Percentiles rank a stretch among this genome's conserved stretches.
Evolutionary conservation across 352 stramenopile species (phyloP).

Genomic region (Peronospora farinosa): DNA sequence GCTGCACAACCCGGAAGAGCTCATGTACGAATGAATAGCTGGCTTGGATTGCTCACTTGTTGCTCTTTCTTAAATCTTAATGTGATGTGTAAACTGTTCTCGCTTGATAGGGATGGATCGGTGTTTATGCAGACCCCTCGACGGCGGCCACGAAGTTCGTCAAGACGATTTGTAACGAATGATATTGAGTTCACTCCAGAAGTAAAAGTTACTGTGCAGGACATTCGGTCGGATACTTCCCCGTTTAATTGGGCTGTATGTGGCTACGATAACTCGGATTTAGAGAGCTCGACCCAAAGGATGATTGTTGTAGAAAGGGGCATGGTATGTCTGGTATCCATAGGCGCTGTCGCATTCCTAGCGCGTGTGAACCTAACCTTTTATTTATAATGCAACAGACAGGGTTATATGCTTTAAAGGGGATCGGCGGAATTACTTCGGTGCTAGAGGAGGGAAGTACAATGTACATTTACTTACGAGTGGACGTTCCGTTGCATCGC

Average conservation of each 20-base stretch:
- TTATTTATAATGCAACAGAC: constrained; percentile 33
- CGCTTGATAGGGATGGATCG: constrained; percentile 44
- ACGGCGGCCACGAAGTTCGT: constrained; percentile 57
- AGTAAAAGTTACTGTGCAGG: constrained; percentile 57
- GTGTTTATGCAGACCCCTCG: constrained; percentile 57
- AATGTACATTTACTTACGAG: constrained; percentile 88
- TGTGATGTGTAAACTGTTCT: constrained; percentile 1
- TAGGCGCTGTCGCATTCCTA: background rate
- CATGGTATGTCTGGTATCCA: constrained; percentile 47
- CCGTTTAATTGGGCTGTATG: constrained; percentile 85
- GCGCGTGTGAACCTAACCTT: background rate
- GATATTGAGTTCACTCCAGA: constrained; percentile 79
- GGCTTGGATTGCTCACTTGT: background rate
- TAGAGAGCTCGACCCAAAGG: constrained; percentile 49
- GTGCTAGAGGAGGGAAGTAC: constrained; percentile 66
- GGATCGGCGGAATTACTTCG: constrained; percentile 71
- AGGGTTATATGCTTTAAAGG: constrained; percentile 76
- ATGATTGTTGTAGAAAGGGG: constrained; percentile 80
- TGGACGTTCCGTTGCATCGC: constrained; percentile 78
- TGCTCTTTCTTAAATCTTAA: background rate
- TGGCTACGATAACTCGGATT: constrained; percentile 64
- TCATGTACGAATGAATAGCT: constrained; percentile 41
- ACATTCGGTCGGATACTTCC: constrained; percentile 73
- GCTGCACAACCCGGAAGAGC: constrained; percentile 65
- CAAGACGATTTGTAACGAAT: constrained; percentile 66